Conservation (phyloP, 306 rosid genomes). For the Ochetophila trinervis region DNA sequence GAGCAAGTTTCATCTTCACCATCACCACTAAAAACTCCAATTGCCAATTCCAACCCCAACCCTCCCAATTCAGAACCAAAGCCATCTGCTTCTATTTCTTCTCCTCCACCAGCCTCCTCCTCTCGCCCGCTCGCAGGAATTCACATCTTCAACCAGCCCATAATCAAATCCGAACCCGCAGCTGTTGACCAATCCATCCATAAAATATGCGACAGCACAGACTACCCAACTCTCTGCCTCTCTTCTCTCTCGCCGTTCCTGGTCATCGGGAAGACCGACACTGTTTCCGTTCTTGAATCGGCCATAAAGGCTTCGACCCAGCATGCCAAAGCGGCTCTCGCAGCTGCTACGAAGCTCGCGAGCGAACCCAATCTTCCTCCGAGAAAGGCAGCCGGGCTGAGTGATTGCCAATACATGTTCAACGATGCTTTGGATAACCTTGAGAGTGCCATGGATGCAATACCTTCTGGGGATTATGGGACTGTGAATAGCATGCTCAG, state of each 20-base stretch:
- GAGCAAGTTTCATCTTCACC: too few species aligned
- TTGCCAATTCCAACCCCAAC: neutral
- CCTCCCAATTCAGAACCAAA: too few species aligned
- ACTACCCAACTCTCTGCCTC: conserved; percentile 29
- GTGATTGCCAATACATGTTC: conserved; percentile 26
- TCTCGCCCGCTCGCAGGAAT: neutral
- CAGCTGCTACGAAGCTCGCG: neutral
- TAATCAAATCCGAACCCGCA: too few species aligned
- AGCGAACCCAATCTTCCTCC: neutral
- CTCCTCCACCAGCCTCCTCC: neutral
- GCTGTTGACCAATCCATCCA: conserved; percentile 6
- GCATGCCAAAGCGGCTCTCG: neutral
- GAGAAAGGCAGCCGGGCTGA: neutral
- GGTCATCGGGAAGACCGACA: neutral
- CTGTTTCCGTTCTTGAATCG: conserved; percentile 1
- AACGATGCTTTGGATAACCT: conserved; percentile 28
- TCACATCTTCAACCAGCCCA: conserved; percentile 2
- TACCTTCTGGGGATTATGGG: conserved; percentile 15
- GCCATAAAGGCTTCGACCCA: conserved; percentile 15
- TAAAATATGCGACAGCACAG: conserved; percentile 24
- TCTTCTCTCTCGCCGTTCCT: conserved; percentile 21
- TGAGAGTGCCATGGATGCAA: conserved; percentile 25
- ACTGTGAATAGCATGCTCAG: conserved; percentile 37
- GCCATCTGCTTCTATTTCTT: neutral
- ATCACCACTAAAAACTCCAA: neutral